Evolutionary conservation across 2,329 filamentous ascomycete species (phyloP).

Genomic region (Gyromitra esculenta): DNA sequence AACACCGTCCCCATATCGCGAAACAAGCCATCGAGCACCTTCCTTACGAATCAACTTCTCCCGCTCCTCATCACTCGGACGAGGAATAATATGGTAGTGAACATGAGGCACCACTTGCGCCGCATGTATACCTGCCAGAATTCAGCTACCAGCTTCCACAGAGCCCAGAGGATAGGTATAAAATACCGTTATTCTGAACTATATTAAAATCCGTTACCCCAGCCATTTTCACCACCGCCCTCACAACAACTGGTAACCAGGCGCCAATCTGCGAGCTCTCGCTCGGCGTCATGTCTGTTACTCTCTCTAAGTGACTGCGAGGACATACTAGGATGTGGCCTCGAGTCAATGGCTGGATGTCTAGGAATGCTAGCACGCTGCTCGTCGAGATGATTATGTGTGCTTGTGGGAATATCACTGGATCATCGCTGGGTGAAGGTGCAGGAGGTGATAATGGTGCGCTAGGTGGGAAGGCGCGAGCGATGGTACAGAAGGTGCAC

Average conservation of each 20-base stretch:
- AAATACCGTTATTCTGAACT: slow-evolving; percentile 86
- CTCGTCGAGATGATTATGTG: slow-evolving; percentile 81
- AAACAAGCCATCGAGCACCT: slow-evolving; percentile 29
- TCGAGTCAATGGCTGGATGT: slow-evolving; percentile 85
- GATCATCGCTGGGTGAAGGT: slow-evolving; percentile 35
- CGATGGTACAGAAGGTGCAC: slow-evolving; percentile 73
- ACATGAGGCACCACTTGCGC: slow-evolving; percentile 93
- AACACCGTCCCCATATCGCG: slow-evolving; percentile 64
- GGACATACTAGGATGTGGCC: slow-evolving; percentile 87
- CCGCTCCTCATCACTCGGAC: slow-evolving; percentile 65
- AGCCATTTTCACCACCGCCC: slow-evolving; percentile 74
- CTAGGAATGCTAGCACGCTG: slow-evolving; percentile 84
- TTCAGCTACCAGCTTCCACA: slow-evolving; percentile 8
- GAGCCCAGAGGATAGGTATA: slow-evolving; percentile 50
- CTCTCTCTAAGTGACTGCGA: slow-evolving; percentile 78
- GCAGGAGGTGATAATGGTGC: slow-evolving; percentile 33
- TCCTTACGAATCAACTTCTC: slow-evolving; percentile 66
- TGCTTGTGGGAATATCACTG: slow-evolving; percentile 61
- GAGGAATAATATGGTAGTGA: slow-evolving; percentile 92
- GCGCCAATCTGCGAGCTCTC: slow-evolving; percentile 75
- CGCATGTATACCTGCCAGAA: slow-evolving; percentile 72
- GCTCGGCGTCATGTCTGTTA: slow-evolving; percentile 72
- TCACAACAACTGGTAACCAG: slow-evolving; percentile 76
- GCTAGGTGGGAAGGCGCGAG: slow-evolving; percentile 61
- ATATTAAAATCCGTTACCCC: slow-evolving; percentile 90